These are phyloP conservation scores for Pistacia atlantica DNA, from an alignment of 345 rosid genomes.

Conservation along the genomic window DNA sequence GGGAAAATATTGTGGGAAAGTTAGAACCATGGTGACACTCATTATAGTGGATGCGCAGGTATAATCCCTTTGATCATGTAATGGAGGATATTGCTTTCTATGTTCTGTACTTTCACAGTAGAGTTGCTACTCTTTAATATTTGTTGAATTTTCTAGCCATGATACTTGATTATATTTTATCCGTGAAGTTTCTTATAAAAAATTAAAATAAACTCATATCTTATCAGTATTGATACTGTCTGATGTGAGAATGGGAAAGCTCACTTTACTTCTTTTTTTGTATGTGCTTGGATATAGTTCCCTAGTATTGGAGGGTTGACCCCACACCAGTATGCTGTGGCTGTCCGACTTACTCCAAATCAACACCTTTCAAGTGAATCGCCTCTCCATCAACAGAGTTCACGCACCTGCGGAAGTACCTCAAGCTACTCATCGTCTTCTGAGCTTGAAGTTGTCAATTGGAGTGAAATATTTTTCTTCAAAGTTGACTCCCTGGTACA, in stretches of 20 bases:
- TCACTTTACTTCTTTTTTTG: slow-evolving; percentile 26
- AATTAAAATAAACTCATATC: not conserved
- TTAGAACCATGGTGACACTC: slow-evolving; percentile 74
- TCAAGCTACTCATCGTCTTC: slow-evolving; percentile 49
- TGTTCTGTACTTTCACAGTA: not conserved
- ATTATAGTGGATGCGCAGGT: slow-evolving; percentile 81
- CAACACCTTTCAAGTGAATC: slow-evolving; percentile 50
- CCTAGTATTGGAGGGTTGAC: slow-evolving; percentile 60
- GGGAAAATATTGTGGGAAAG: slow-evolving; percentile 49
- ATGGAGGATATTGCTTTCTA: not conserved
- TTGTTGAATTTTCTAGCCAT: not conserved
- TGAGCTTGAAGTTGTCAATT: slow-evolving; percentile 56
- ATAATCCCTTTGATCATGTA: slow-evolving; percentile 17
- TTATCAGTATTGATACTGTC: not conserved
- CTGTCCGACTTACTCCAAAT: slow-evolving; percentile 55
- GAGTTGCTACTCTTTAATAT: not conserved
- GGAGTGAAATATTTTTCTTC: slow-evolving; percentile 94
- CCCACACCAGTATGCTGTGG: slow-evolving; percentile 67
- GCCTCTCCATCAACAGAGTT: slow-evolving; percentile 68
- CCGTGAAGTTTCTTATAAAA: not conserved
- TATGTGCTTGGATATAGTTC: slow-evolving; percentile 51
- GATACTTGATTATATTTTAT: too few species aligned
- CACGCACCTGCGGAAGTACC: slow-evolving; percentile 78
- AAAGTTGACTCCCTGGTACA: slow-evolving; percentile 77
- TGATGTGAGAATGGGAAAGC: slow-evolving; percentile 2